These are phyloP conservation scores for Dryas integrifolia DNA, from an alignment of 331 rosid species.

Conservation along the genomic window DNA sequence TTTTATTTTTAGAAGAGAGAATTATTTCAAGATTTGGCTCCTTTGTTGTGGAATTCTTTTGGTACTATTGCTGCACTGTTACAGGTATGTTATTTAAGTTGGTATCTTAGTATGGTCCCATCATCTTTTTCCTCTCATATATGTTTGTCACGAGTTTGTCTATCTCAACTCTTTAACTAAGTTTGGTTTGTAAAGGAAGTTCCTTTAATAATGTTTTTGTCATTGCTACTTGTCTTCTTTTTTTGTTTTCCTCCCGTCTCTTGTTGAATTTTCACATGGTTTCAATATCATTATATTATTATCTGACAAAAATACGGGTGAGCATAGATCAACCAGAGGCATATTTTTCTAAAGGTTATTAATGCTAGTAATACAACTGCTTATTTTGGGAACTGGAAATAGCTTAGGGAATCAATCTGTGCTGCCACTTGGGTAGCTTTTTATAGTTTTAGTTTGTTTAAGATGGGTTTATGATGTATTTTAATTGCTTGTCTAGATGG, in stretches of 20 bases:
- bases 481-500: not conserved
- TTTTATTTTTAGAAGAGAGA: conserved; percentile 49
- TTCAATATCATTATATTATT: not conserved
- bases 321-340: not conserved
- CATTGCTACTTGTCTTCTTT: not conserved
- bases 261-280: not conserved
- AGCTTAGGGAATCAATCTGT: not conserved
- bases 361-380: not conserved
- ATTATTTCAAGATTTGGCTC: conserved; percentile 62
- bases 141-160: not conserved
- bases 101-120: conserved; percentile 5
- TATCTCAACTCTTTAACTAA: not conserved
- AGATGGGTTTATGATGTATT: not conserved
- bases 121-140: not conserved
- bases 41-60: conserved; percentile 57
- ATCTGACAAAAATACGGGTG: too few species aligned
- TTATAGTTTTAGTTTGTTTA: not conserved
- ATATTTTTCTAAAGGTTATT: not conserved
- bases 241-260: not conserved
- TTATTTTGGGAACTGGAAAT: not conserved
- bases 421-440: not conserved
- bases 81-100: conserved; percentile 49
- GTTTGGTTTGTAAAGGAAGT: not conserved
- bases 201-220: not conserved
- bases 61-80: conserved; percentile 60